Conservation (phyloP, 768 basidiomycete species). For the Auricularia sp. region DNA sequence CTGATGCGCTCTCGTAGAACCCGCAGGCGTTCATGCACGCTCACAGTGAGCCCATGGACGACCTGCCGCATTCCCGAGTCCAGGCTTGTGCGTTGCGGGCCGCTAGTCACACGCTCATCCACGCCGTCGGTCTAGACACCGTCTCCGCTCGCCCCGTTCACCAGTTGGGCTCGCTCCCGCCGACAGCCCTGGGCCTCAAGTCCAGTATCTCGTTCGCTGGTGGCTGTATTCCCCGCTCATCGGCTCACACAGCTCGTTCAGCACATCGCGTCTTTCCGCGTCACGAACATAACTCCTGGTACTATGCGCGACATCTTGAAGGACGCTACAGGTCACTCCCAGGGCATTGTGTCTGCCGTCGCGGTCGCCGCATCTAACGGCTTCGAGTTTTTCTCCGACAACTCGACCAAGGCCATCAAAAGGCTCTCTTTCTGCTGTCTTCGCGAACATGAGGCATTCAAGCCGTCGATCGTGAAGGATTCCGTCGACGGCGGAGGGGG, state of each 20-base stretch:
- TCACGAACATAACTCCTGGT: slow-evolving; percentile 65
- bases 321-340: slow-evolving; percentile 94
- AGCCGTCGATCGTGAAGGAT: slow-evolving; percentile 80
- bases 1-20: too few species aligned
- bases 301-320: slow-evolving; percentile 65
- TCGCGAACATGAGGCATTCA: slow-evolving; percentile 90
- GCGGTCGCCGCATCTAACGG: slow-evolving; percentile 71
- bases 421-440: slow-evolving; percentile 93
- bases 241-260: slow-evolving; percentile 93
- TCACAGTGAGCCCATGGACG: too few species aligned
- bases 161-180: too few species aligned
- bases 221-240: slow-evolving; percentile 90
- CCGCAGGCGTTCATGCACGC: too few species aligned
- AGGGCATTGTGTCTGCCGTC: slow-evolving; percentile 93
- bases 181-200: too few species aligned
- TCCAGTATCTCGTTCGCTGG: slow-evolving; percentile 61
- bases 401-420: slow-evolving; percentile 72
- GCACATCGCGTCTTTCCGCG: slow-evolving; percentile 72
- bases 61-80: too few species aligned
- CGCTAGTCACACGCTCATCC: too few species aligned
- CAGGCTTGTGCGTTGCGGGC: too few species aligned
- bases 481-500: slow-evolving; percentile 90
- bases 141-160: too few species aligned
- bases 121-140: too few species aligned
- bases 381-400: slow-evolving; percentile 61